phyloP scores from a whole-genome alignment of 148 eudicot genomes.

The Vaccinium corymbosum region DNA sequence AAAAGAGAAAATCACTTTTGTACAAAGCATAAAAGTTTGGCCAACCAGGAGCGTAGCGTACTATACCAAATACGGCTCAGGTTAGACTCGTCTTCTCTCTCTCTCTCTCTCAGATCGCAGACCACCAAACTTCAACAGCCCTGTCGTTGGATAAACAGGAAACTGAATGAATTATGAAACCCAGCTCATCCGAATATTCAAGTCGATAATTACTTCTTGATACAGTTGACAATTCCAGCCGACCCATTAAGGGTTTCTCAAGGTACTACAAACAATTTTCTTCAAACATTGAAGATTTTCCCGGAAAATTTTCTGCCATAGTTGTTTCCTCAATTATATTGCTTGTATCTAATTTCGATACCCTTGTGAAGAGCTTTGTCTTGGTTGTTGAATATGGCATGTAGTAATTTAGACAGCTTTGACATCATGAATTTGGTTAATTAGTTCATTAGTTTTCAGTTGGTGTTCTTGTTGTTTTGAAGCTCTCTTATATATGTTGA shows the following conservation, averaged over 20 bases:
- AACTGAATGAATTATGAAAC: neutral
- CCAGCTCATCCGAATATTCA: neutral
- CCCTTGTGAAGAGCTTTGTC: neutral
- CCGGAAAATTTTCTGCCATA: neutral
- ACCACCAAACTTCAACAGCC: conserved; percentile 8
- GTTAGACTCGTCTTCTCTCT: conserved; percentile 13
- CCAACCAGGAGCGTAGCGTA: neutral
- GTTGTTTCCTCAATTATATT: neutral
- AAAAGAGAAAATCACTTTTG: neutral
- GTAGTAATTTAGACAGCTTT: neutral
- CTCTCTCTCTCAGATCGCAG: neutral
- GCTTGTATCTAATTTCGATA: neutral
- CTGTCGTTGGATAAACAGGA: neutral
- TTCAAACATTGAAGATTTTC: conserved; percentile 7
- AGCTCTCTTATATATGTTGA: neutral
- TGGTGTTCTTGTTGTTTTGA: neutral
- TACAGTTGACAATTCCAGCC: conserved; percentile 10
- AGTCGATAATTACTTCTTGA: neutral
- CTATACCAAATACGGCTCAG: neutral
- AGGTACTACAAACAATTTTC: conserved; percentile 15
- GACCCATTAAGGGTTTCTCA: conserved; percentile 18
- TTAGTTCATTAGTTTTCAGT: neutral
- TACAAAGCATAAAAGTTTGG: neutral
- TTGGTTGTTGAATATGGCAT: neutral
- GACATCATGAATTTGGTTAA: neutral